These are phyloP conservation scores for Cryptosporidium felis DNA, from an alignment of 169 alveolate species.

Conservation along the genomic window DNA sequence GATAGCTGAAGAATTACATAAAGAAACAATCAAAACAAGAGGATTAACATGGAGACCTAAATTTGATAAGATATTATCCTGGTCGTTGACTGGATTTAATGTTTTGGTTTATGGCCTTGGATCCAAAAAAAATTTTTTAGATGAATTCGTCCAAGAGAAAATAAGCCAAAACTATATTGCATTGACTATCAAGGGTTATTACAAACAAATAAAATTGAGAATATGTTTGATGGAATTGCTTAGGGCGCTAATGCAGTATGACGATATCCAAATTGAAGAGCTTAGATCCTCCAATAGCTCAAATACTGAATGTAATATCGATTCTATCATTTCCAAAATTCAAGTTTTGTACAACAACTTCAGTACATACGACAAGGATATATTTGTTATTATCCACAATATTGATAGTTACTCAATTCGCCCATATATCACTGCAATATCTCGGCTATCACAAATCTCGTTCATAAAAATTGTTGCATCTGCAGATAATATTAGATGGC, in stretches of 20 bases:
- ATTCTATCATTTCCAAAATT: conserved; percentile 23
- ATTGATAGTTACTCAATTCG: conserved; percentile 51
- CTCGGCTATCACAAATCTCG: conserved; percentile 38
- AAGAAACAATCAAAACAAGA: not conserved
- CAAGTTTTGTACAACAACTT: not conserved
- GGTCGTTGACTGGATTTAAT: conserved; percentile 63
- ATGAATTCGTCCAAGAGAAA: conserved; percentile 21
- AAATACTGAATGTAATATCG: not conserved
- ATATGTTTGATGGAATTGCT: conserved; percentile 27
- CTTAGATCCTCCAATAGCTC: not conserved
- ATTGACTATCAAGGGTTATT: conserved; percentile 43
- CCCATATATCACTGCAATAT: conserved; percentile 49
- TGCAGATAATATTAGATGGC: conserved; percentile 69
- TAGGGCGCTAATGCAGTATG: not conserved
- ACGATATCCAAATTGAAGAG: not conserved
- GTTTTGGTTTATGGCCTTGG: conserved; percentile 57
- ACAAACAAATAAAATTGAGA: conserved; percentile 28
- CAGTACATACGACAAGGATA: not conserved
- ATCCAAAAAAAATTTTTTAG: conserved; percentile 13
- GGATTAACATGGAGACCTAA: not conserved
- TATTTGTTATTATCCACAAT: conserved; percentile 35
- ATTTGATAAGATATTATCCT: not conserved
- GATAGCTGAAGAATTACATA: not conserved
- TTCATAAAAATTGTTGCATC: conserved; percentile 5
- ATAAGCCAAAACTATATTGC: conserved; percentile 1